Conservation (phyloP, 2,329 filamentous ascomycete genomes). For the Trichoderma breve region DNA sequence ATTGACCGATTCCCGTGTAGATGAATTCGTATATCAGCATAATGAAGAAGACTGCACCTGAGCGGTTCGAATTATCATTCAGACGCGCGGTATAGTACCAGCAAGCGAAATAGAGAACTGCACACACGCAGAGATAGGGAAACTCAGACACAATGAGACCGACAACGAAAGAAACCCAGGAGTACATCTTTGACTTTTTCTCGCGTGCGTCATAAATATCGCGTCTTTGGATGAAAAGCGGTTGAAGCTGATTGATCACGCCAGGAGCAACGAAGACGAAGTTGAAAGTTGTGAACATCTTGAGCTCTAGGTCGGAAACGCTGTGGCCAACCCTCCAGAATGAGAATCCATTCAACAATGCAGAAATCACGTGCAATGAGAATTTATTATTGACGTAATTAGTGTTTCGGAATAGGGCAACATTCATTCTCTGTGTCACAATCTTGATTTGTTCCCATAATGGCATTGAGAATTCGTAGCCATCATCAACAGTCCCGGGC, state of each 20-base stretch:
- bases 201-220: constrained; percentile 59
- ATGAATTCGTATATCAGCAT: constrained; percentile 60
- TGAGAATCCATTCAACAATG: constrained; percentile 60
- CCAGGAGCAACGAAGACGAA: constrained; percentile 62
- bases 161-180: constrained; percentile 58
- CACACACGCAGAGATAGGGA: constrained; percentile 46
- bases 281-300: constrained; percentile 60
- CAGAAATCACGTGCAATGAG: constrained; percentile 52
- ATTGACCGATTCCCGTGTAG: constrained; percentile 61
- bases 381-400: constrained; percentile 67
- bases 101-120: constrained; percentile 50
- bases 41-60: constrained; percentile 53
- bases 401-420: constrained; percentile 63
- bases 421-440: constrained; percentile 61
- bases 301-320: constrained; percentile 51
- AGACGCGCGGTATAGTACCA: constrained; percentile 61
- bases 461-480: constrained; percentile 69
- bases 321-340: constrained; percentile 59
- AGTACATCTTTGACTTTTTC: constrained; percentile 61
- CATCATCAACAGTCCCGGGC: constrained; percentile 42
- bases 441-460: constrained; percentile 62
- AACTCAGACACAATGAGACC: constrained; percentile 50
- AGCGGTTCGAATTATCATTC: constrained; percentile 39
- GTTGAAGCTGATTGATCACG: constrained; percentile 57
- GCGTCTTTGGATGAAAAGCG: constrained; percentile 54